These are phyloP conservation scores for Penicillium soppii DNA, from an alignment of 495 filamentous ascomycete species.

Conservation along the genomic window DNA sequence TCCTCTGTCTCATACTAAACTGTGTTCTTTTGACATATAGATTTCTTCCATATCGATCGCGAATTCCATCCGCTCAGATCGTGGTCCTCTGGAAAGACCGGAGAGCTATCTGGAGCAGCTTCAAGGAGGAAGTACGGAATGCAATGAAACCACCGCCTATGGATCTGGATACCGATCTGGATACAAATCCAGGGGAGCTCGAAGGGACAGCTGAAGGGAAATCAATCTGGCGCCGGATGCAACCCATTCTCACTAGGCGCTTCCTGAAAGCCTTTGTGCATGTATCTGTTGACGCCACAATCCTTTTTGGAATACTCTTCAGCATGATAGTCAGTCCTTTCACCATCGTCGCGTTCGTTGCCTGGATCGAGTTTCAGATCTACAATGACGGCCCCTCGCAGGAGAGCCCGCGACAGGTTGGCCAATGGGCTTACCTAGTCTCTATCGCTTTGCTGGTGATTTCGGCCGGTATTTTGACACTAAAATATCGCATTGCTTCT, in stretches of 20 bases:
- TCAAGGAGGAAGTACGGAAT: constrained; percentile 18
- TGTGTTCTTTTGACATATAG: constrained; percentile 22
- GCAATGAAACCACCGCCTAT: neutral
- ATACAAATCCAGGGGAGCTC: neutral
- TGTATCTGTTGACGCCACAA: constrained; percentile 12
- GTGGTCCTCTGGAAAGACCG: constrained; percentile 26
- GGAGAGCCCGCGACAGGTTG: constrained; percentile 32
- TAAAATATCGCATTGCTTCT: constrained; percentile 30
- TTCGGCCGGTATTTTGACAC: constrained; percentile 26
- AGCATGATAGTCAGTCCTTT: constrained; percentile 37
- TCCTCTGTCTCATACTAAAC: constrained; percentile 26
- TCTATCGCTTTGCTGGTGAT: constrained; percentile 27
- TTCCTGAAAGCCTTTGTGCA: constrained; percentile 14
- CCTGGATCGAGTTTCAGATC: constrained; percentile 35
- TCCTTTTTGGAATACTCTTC: constrained; percentile 24
- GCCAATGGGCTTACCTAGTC: constrained; percentile 33
- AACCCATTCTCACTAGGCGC: constrained; percentile 11
- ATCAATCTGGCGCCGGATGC: neutral
- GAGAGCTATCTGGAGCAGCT: constrained; percentile 15
- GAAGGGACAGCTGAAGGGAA: neutral
- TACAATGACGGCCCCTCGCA: constrained; percentile 31
- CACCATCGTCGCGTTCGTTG: constrained; percentile 32
- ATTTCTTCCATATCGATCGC: constrained; percentile 26
- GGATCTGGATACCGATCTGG: neutral
- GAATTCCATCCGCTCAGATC: constrained; percentile 24